Evolutionary conservation across 2,329 filamentous ascomycete species (phyloP).

Genomic region (Epichloe amarillans): DNA sequence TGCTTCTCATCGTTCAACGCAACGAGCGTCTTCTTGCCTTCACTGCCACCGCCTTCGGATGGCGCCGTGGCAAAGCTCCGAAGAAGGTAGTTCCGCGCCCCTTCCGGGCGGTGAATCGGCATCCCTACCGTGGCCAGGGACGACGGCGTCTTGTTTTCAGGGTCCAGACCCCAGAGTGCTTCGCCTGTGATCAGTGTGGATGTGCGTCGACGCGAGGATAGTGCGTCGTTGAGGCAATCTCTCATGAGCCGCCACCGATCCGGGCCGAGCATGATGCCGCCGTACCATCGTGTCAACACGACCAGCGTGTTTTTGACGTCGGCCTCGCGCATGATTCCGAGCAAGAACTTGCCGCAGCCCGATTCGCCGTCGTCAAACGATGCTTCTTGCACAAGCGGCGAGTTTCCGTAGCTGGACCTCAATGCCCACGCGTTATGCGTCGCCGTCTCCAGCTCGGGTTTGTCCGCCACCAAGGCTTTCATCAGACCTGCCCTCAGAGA

Average conservation of each 20-base stretch:
- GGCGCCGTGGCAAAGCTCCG: constrained; percentile 42
- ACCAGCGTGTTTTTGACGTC: constrained; percentile 38
- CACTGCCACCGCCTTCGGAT: constrained; percentile 13
- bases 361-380: constrained; percentile 49
- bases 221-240: constrained; percentile 38
- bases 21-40: constrained; percentile 36
- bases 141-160: constrained; percentile 33
- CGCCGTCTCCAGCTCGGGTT: constrained; percentile 38
- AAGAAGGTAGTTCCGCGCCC: constrained; percentile 45
- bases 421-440: constrained; percentile 45
- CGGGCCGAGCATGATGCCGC: constrained; percentile 46
- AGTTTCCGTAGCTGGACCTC: constrained; percentile 22
- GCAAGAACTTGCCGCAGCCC: constrained; percentile 42
- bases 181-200: constrained; percentile 28
- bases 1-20: constrained; percentile 48
- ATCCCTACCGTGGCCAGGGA: constrained; percentile 35
- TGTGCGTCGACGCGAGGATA: constrained; percentile 34
- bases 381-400: constrained; percentile 31
- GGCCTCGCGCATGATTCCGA: constrained; percentile 38
- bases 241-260: constrained; percentile 52
- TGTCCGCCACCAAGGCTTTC: constrained; percentile 32
- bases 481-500: constrained; percentile 31
- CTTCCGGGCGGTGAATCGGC: constrained; percentile 62
- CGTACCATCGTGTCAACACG: constrained; percentile 49
- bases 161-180: constrained; percentile 47